Evolutionary conservation across 495 filamentous ascomycete genomes (phyloP), one percentile per base, ranked within the genome.

Genomic region (Ascobolus immersus): DNA sequence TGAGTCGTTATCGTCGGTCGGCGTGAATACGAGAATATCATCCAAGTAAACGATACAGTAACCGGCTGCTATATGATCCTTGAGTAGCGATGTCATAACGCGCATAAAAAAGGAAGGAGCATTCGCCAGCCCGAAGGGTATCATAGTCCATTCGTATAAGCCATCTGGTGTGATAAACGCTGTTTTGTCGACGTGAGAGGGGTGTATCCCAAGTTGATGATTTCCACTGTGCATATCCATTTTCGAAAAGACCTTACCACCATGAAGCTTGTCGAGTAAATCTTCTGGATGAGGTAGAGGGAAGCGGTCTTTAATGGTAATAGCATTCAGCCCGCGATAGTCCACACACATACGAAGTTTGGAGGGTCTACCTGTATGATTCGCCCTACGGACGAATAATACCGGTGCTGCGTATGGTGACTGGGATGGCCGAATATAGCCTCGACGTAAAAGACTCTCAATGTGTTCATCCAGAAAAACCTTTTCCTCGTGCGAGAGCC

Each of bases 271-370:
- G 10, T 43, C 19, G 2, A 65, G n/a, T 31, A 49, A 45, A 32
- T 67, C 51, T n/a, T 58, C 27, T 13, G 61, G 59, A 7, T 58
- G 27, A 0, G 55, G 56, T 0, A 65, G 24, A 0, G 54, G 54
- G 33, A 61, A 61, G 1, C 41, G 20, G 28, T 67, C 51, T 34
- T 59, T 60, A 3, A 39, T 40, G 0, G 49, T 64, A 0, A 62
- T 32, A 0, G 24, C 28, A 35, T 67, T 67, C 1, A 65, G 31
- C 7, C 40, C 40, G 2, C 46, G 38, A 32, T 59, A 66, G 29
- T 64, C 48, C 0, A 62, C 42, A 44, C 50, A 65, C 32, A 69
- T 42, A 0, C 45, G 34, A n/a, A n/a, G n/a, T n/a, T n/a, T n/a
- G n/a, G n/a, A n/a, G n/a, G n/a, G n/a, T n/a, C n/a, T n/a, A n/a